Base-by-base conservation (phyloP, 169 alveolate genomes). In the Eimeria zaria region DNA sequence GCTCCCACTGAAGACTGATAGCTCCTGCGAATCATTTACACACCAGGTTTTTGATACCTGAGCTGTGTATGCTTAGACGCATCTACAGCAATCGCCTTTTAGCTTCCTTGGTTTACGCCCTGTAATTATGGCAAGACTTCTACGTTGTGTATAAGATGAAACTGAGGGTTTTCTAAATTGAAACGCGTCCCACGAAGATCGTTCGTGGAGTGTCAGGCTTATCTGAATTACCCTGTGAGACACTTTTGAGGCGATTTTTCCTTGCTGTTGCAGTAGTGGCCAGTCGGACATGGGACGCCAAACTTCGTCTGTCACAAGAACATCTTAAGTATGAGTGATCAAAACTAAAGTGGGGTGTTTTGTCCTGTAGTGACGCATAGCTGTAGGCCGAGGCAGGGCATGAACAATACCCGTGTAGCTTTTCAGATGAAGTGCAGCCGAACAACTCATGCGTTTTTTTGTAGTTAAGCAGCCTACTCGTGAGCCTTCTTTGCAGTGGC, bases 401-500 rank as follows among this genome's bases (percentile, higher is more conserved):
- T 33, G 51, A 33, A 33, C 9, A 69, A 12, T 7, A 22, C n/a
- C n/a, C 36, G 80, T 30, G 6, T 36, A 51, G 80, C 27, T 69
- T 69, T 69, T 12, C 16, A 9, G 51, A 18, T 36, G n/a, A 18
- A 36, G 48, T 51, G 51, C 80, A n/a, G 24, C 78, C 4, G 80
- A 69, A 36, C n/a, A 69, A 8, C 0, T 1, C n/a, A 51, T 51
- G 1, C 20, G 85, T 4, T 46, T 18, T 16, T 39, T 58, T 33
- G 51, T 7, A 36, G 20, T 33, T 44, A 1, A 62, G 33, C 41
- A 41, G 71, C 64, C n/a, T 44, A 85, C 93, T 24, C 93, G 93
- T n/a, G 93, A 85, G 81, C 93, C 81, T 60, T 36, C 64, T 39
- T 58, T 62, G 81, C 93, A 85, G 93, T 85, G 60, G n/a, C 93